These are phyloP conservation scores for Lathyrus aphaca DNA, from an alignment of 306 rosid genomes.

Conservation along the genomic window DNA sequence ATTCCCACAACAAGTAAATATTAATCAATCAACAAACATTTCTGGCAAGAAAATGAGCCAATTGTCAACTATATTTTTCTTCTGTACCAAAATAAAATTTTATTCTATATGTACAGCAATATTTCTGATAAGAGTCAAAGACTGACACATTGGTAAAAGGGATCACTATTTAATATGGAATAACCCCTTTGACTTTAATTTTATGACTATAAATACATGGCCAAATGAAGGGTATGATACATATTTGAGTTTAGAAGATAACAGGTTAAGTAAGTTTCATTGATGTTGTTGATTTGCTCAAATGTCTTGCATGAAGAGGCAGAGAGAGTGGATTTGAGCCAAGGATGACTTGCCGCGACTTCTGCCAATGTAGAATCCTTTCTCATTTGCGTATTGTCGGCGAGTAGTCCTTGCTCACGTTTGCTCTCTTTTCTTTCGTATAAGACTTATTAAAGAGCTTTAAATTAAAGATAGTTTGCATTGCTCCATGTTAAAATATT, in stretches of 20 bases:
- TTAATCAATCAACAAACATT: not conserved
- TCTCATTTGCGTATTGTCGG: conserved; percentile 19
- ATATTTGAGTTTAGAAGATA: not conserved
- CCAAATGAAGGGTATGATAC: not conserved
- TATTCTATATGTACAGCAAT: not conserved
- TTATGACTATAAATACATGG: too few species aligned
- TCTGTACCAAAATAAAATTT: not conserved
- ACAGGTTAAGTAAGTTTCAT: not conserved
- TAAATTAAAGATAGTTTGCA: too few species aligned
- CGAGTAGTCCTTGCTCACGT: too few species aligned
- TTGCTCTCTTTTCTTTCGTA: too few species aligned
- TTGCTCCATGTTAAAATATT: too few species aligned
- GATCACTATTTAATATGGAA: not conserved
- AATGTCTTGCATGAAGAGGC: too few species aligned
- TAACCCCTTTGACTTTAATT: not conserved
- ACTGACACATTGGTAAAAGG: not conserved
- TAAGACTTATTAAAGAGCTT: too few species aligned
- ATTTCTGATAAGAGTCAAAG: not conserved
- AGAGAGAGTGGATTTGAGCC: conserved; percentile 53
- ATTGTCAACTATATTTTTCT: not conserved
- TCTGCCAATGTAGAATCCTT: not conserved
- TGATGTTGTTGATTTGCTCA: too few species aligned
- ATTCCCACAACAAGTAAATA: not conserved
- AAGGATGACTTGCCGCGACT: conserved; percentile 59
- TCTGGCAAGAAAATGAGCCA: not conserved